Percentiles rank a stretch among this genome's conserved stretches.
phyloP scores from a whole-genome alignment of 805 yeast genomes.

The Pichia exigua region DNA sequence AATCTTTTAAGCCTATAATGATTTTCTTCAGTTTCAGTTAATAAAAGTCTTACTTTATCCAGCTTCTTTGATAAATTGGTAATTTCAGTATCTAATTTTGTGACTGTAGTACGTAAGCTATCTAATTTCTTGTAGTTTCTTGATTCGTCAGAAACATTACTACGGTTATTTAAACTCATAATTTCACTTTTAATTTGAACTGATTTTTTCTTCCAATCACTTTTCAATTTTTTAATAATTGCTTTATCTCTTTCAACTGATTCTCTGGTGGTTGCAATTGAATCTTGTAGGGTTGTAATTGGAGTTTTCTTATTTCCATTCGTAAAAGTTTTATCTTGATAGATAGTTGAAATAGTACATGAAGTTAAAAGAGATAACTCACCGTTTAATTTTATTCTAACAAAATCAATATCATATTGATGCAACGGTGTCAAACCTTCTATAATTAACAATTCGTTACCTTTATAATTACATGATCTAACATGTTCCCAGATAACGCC shows the following conservation, averaged over 20 bases:
- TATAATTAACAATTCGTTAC: slow-evolving; percentile 47
- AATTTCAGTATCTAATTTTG: slow-evolving; percentile 32
- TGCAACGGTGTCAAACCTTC: slow-evolving; percentile 59
- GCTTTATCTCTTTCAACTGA: slow-evolving; percentile 49
- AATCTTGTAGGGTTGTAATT: slow-evolving; percentile 54
- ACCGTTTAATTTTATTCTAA: slow-evolving; percentile 27
- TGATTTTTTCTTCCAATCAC: slow-evolving; percentile 50
- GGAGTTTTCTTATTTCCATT: slow-evolving; percentile 40
- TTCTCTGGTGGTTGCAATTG: slow-evolving; percentile 56
- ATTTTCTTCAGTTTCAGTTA: slow-evolving; percentile 32
- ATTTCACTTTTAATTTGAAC: slow-evolving; percentile 47
- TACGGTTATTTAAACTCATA: slow-evolving; percentile 40
- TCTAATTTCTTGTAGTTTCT: slow-evolving; percentile 46
- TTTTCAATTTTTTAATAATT: slow-evolving; percentile 48
- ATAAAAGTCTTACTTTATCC: slow-evolving; percentile 29
- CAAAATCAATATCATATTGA: slow-evolving; percentile 51
- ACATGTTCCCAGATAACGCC: slow-evolving; percentile 67
- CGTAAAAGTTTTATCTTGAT: slow-evolving; percentile 26
- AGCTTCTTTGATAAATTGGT: slow-evolving; percentile 29
- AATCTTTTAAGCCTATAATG: slow-evolving; percentile 31
- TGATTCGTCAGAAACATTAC: slow-evolving; percentile 47
- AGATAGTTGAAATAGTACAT: slow-evolving; percentile 29
- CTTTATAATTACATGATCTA: slow-evolving; percentile 39
- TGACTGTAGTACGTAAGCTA: slow-evolving; percentile 40
- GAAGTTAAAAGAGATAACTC: slow-evolving; percentile 26